Evolutionary conservation across 2,329 filamentous ascomycete genomes (phyloP).

Genomic region (Parafenestella ontariensis): DNA sequence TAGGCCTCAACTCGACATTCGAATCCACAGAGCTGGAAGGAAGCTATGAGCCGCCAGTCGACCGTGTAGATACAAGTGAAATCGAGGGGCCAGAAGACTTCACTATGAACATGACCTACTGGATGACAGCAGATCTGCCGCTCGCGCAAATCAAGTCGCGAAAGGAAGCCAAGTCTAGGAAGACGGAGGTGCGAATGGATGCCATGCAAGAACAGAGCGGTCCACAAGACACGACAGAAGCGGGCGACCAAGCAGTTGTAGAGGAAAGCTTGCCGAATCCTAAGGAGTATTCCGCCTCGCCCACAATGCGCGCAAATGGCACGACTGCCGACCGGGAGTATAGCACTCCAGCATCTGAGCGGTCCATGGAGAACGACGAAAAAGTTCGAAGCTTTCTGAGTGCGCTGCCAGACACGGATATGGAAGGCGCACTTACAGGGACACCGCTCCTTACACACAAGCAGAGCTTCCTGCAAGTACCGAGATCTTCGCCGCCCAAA

Average conservation of each 20-base stretch:
- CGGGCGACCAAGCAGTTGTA: conserved; percentile 29
- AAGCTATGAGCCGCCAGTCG: conserved; percentile 38
- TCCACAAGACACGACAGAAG: conserved; percentile 21
- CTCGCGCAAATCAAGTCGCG: conserved; percentile 39
- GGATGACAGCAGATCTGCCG: conserved; percentile 49
- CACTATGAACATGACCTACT: conserved; percentile 53
- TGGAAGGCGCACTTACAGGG: conserved; percentile 34
- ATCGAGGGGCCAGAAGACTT: conserved; percentile 53
- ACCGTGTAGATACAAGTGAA: conserved; percentile 49
- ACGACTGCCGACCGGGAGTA: conserved; percentile 28
- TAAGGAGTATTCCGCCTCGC: conserved; percentile 15
- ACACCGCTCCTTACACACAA: conserved; percentile 35
- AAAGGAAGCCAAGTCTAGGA: conserved; percentile 35
- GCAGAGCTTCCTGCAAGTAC: conserved; percentile 37
- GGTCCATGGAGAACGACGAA: conserved; percentile 48
- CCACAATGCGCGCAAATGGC: conserved; percentile 33
- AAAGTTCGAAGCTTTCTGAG: conserved; percentile 49
- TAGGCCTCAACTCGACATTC: conserved; percentile 46
- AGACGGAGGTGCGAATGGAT: conserved; percentile 26
- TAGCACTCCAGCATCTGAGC: conserved; percentile 34
- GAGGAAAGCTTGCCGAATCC: conserved; percentile 10
- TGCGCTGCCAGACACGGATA: conserved; percentile 45
- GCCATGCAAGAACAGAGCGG: conserved; percentile 16
- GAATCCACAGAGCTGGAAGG: conserved; percentile 42
- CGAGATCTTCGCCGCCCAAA: conserved; percentile 33